phyloP scores from a whole-genome alignment of 73 alveolate genomes.

The Paraurostyla sp. region DNA sequence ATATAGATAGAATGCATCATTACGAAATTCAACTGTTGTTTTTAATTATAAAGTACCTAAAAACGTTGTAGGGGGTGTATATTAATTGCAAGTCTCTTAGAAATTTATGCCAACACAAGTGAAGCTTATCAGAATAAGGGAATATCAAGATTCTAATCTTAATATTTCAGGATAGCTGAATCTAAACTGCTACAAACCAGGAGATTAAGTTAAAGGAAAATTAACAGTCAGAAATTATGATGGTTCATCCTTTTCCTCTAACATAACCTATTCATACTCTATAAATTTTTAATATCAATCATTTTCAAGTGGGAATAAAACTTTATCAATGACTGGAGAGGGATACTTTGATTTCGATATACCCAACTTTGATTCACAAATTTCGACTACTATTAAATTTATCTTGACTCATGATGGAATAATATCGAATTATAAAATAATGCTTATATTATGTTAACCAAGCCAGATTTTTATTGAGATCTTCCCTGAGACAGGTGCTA shows the following conservation, averaged over 20 bases:
- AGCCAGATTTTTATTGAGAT: background rate
- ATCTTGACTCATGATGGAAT: background rate
- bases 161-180: background rate
- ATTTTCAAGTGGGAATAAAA: background rate
- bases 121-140: background rate
- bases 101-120: background rate
- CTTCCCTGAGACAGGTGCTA: background rate
- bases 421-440: background rate
- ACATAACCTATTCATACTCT: background rate
- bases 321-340: background rate
- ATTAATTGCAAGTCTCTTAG: background rate
- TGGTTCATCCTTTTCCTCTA: slow-evolving; percentile 9
- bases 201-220: slow-evolving; percentile 20
- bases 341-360: background rate
- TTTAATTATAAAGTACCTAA: slow-evolving; percentile 45
- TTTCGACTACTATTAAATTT: background rate
- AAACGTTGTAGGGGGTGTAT: slow-evolving; percentile 35
- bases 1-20: background rate
- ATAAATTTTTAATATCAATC: background rate
- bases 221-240: background rate
- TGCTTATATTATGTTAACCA: background rate
- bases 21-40: background rate
- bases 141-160: background rate
- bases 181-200: slow-evolving; percentile 26
- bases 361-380: background rate